Base-by-base conservation (phyloP, 2,329 filamentous ascomycete genomes). In the Claviceps arundinis region DNA sequence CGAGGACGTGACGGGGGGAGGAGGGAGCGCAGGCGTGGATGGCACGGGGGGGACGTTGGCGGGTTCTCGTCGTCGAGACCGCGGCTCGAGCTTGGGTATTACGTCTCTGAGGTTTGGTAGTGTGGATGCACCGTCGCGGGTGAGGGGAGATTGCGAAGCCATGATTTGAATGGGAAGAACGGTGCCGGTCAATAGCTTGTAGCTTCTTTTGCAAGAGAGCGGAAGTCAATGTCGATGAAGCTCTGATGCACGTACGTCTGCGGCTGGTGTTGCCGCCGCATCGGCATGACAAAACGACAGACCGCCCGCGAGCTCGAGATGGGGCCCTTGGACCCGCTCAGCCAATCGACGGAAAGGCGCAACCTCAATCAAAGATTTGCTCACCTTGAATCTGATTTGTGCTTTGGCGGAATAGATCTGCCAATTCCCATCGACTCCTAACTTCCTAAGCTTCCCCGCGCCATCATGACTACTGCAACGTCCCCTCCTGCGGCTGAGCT, bases 1-100 rank as follows among this genome's bases (percentile, higher is more conserved):
- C 46, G 70, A 74, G 50, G 77, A 74, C 42, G 76, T 72, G 55
- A 81, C 76, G 54, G 85, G 83, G 17, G 84, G 83, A 47, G 80
- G 67, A 37, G 88, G 82, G 8, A 96, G 76, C 41, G 75, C 64
- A 47, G 89, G 89, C 30, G 90, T 95, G 58, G 78, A 74, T 54
- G 90, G 90, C 46, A 85, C 74, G 56, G 89, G 84, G 26, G 72
- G 69, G 30, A 74, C 70, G 60, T 80, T 84, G 45, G 75, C 64
- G 30, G 74, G 68, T 56, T 71, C 65, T 55, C 70, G 63, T 54
- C 76, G 73, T 55, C 78, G 75, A 55, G 75, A 75, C 54, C 84
- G 78, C 34, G 85, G 81, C 61, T 84, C 77, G 55, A 89, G 74
- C 62, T 81, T 86, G 37, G 84, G 84, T 43, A 87, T 75, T 55